Conservation (phyloP, 306 rosid genomes). For the Comarum palustre region DNA sequence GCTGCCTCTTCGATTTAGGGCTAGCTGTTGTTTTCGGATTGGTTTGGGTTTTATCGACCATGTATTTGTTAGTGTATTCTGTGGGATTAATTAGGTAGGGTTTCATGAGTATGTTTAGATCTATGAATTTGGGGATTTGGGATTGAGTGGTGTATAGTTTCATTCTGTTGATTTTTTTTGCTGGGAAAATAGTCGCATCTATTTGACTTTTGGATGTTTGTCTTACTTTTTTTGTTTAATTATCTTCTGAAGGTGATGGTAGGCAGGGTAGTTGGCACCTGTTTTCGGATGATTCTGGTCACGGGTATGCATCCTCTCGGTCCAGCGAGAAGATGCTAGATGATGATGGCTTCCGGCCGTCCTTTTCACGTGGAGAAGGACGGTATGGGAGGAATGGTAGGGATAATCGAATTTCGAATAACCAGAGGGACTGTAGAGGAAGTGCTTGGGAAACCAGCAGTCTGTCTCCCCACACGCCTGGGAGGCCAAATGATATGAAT, state of each 20-base stretch:
- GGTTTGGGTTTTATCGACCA: not conserved
- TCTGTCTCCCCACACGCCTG: conserved; percentile 46
- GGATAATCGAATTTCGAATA: conserved; percentile 67
- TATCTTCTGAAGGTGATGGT: conserved; percentile 83
- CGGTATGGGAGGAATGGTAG: conserved; percentile 63
- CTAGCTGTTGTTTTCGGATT: conserved; percentile 3
- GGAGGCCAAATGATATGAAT: conserved; percentile 50
- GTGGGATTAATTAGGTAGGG: not conserved
- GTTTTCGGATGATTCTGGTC: conserved; percentile 76
- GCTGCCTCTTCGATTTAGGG: not conserved
- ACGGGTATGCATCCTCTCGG: conserved; percentile 70
- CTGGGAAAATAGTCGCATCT: not conserved
- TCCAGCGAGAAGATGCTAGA: conserved; percentile 66
- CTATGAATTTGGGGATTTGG: conserved; percentile 40
- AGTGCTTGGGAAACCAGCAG: conserved; percentile 57
- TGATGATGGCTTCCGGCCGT: conserved; percentile 55
- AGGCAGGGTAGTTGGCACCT: conserved; percentile 93
- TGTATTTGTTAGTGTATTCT: not conserved
- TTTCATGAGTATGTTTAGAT: conserved; percentile 20
- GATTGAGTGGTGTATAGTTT: not conserved
- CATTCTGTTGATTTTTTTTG: not conserved
- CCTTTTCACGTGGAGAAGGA: conserved; percentile 65
- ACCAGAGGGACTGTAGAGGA: conserved; percentile 68
- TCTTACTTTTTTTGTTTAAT: conserved; percentile 23
- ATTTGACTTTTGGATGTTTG: not conserved